Base-by-base conservation (phyloP, 345 rosid species). In the Melaleuca alternifolia region DNA sequence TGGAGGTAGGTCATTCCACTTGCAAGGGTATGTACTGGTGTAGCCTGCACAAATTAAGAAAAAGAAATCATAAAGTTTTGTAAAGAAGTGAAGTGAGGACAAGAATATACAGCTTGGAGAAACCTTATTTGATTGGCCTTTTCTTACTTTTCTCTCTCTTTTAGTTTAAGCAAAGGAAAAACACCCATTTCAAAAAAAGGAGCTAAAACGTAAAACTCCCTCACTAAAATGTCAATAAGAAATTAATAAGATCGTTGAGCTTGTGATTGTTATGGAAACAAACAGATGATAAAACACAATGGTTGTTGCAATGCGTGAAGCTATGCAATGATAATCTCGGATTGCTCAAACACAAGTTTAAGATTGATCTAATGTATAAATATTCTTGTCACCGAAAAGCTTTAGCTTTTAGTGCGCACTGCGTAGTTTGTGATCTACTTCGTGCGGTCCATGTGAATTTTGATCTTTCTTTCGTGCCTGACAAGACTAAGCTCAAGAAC, bases 1-100 rank as follows among this genome's bases (percentile, higher is more conserved):
- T 95, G 98, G 2, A 92, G 53, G 89, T 88, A 92, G 71, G 92
- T 91, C 12, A 95, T 89, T n/a, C 96, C 99, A 92, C 90, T 93
- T 33, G 93, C 96, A 53, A 96, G 90, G 4, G 98, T 88, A 77
- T 91, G 94, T 20, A 93, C 82, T 51, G 99, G 99, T 11, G 94
- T 93, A 41, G 56, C 88, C 98, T 96, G 90, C 83, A 83, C 12
- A 12, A 33, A 6, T 15, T 5, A 41, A 2, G 44, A 44, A 54
- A 41, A 79, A 52, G 11, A 83, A 8, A 4, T 23, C 30, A 3
- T 37, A 30, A 37, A 83, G 23, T 3, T 15, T 4, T 83, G 53
- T 0, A n/a, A 20, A 11, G 21, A 77, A 54, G 20, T 37, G 53
- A 83, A 8, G 51, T 15, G 6, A 86, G 23, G 59, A 86, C 65